These are phyloP conservation scores for Neopestalotiopsis clavispora DNA, from an alignment of 2,329 filamentous ascomycete genomes.

Conservation along the genomic window DNA sequence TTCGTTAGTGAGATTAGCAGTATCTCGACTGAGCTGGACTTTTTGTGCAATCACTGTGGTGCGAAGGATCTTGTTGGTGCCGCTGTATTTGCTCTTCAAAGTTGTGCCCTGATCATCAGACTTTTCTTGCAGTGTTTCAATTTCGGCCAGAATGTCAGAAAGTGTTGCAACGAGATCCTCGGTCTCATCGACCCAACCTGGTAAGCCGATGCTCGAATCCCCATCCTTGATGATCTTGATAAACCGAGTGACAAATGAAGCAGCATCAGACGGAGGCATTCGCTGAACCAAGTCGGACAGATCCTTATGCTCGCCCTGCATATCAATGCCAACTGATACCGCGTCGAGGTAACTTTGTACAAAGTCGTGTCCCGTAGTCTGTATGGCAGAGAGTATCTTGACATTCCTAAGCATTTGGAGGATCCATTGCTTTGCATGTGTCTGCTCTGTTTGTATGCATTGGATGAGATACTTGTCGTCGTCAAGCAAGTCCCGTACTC, in stretches of 20 bases:
- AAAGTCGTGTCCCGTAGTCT: slow-evolving; percentile 40
- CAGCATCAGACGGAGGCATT: slow-evolving; percentile 57
- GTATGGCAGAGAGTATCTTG: slow-evolving; percentile 48
- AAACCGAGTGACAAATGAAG: slow-evolving; percentile 48
- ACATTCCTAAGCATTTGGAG: slow-evolving; percentile 52
- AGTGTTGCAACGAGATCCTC: slow-evolving; percentile 40
- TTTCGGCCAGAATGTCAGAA: slow-evolving; percentile 45
- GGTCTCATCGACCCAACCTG: slow-evolving; percentile 37
- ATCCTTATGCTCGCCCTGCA: slow-evolving; percentile 55
- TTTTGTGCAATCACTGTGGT: slow-evolving; percentile 83
- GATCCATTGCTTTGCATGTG: slow-evolving; percentile 43
- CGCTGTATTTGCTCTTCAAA: slow-evolving; percentile 77
- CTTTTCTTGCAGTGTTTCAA: slow-evolving; percentile 50
- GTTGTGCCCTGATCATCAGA: slow-evolving; percentile 50
- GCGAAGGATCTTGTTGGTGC: slow-evolving; percentile 71
- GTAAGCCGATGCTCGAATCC: slow-evolving; percentile 41
- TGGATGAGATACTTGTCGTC: slow-evolving; percentile 60
- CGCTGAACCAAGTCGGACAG: slow-evolving; percentile 64
- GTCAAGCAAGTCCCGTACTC: slow-evolving; percentile 61
- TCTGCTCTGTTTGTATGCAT: slow-evolving; percentile 39
- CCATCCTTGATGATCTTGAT: slow-evolving; percentile 42
- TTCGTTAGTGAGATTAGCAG: slow-evolving; percentile 70
- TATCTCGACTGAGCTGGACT: slow-evolving; percentile 78
- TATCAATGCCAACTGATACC: slow-evolving; percentile 58
- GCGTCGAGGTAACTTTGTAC: slow-evolving; percentile 65